Conservation (phyloP, 768 basidiomycete species). For the Krasilnikovozyma curviuscula region DNA sequence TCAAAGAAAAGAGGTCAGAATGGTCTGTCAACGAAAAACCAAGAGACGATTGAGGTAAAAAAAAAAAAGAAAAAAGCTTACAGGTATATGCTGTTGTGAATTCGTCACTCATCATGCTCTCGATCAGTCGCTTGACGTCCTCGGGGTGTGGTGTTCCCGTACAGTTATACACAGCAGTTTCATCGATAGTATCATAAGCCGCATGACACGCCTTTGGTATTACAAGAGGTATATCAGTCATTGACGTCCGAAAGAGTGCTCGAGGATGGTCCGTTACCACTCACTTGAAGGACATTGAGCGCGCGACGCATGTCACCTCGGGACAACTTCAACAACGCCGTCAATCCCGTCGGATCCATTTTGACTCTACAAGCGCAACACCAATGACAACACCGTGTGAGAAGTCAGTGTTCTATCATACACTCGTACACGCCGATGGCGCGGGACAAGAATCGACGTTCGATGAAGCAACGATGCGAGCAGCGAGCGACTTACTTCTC, state of each 20-base stretch:
- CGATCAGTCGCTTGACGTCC: conserved; percentile 82
- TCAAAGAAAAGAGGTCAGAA: not conserved
- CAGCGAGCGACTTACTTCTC: conserved; percentile 44
- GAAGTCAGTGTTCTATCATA: not conserved
- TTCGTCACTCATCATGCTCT: conserved; percentile 88
- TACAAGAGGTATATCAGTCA: not conserved
- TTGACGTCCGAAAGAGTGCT: not conserved
- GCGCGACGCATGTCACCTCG: conserved; percentile 96
- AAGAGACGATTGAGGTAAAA: not conserved
- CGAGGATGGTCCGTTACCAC: conserved; percentile 1
- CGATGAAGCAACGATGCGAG: too few species aligned
- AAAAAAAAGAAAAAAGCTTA: conserved; percentile 14
- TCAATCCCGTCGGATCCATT: conserved; percentile 63
- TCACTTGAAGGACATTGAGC: conserved; percentile 68
- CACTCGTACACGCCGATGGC: not conserved
- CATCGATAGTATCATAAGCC: conserved; percentile 72
- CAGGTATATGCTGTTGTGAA: conserved; percentile 65
- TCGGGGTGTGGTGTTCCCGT: conserved; percentile 90
- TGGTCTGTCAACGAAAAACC: not conserved
- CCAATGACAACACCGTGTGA: not conserved
- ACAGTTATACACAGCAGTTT: conserved; percentile 85
- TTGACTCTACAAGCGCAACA: conserved; percentile 42
- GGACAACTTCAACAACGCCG: conserved; percentile 79
- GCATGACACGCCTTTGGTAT: conserved; percentile 62
- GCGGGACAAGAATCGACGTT: not conserved